Base-by-base conservation (phyloP, 1,139 yeast species). In the Suhomyces chickasaworum region DNA sequence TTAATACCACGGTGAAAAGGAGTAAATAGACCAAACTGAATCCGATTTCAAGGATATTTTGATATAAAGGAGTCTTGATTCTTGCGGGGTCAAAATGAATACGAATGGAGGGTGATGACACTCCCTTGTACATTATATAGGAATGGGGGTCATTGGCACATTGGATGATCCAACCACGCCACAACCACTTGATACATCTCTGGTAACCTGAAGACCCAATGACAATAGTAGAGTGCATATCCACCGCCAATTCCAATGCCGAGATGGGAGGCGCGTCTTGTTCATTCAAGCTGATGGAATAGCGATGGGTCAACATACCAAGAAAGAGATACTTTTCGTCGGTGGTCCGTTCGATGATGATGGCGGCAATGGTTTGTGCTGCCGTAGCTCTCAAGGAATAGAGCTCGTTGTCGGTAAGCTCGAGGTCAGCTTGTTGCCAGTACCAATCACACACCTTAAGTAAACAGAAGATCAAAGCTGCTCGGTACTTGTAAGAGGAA, bases 91-190 rank as follows among this genome's bases (percentile, higher is more conserved):
- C 83, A 56, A 88, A 89, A 65, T 89, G 97, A n/a, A 78, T 66
- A 48, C 68, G 55, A 50, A 87, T 69, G 16, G 77, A 70, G 4
- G 81, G 73, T 22, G 84, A 80, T 1, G 83, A 75, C 16, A 82
- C 79, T 2, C 82, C 83, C 47, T 75, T 76, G 63, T 85, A 88
- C 50, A 84, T 60, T 30, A 82, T 84, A 57, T 86, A 89, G 17
- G 81, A 78, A 30, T 81, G 78, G 8, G 95, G 89, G 59, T 87
- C 88, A 15, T 63, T 65, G n/a, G 81, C 78, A 33, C 86, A 79
- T 65, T 89, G 96, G 38, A 86, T 76, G 51, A 89, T 86, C 96
- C 96, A 89, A 17, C 97, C 97, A 50, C 91, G 72, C 97, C 97
- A 89, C 45, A 89, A 66, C 96, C 96, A 89, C 55, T 84, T 83